phyloP scores from a whole-genome alignment of 139 green algal genomes.

The Tetraselmis chui region DNA sequence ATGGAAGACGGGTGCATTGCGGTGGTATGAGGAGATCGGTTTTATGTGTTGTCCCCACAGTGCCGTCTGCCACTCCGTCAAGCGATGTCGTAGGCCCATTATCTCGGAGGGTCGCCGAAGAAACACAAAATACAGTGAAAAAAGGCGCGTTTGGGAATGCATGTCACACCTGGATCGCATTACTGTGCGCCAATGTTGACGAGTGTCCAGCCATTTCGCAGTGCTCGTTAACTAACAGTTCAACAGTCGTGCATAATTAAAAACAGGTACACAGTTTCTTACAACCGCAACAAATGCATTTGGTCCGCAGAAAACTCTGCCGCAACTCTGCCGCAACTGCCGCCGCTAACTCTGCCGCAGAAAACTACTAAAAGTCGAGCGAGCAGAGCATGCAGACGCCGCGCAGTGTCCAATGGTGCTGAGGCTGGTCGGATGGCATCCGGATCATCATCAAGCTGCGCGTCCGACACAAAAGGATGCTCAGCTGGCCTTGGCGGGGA shows the following conservation, averaged over 20 bases:
- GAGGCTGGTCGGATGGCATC: constrained; percentile 37
- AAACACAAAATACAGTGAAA: too few relatives aligned
- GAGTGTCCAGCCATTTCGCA: background rate
- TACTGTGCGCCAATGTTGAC: background rate
- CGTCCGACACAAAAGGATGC: background rate
- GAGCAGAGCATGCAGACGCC: constrained; percentile 55
- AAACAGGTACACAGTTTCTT: background rate
- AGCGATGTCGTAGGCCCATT: too few relatives aligned
- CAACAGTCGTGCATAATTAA: too few relatives aligned
- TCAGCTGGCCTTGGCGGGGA: too few relatives aligned
- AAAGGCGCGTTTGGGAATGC: too few relatives aligned
- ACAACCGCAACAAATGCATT: background rate
- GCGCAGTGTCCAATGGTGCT: constrained; percentile 66
- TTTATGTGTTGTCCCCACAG: too few relatives aligned
- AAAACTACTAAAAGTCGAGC: constrained; percentile 3
- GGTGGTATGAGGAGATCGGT: too few relatives aligned
- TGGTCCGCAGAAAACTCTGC: background rate
- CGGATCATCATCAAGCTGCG: constrained; percentile 42
- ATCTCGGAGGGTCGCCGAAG: too few relatives aligned
- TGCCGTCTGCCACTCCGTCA: too few relatives aligned
- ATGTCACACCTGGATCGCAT: too few relatives aligned
- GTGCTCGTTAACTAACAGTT: too few relatives aligned
- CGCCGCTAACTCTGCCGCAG: background rate
- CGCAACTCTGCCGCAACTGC: background rate
- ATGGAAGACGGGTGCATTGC: background rate